phyloP scores from a whole-genome alignment of 495 filamentous ascomycete species.

The Talaromyces trachyspermus region DNA sequence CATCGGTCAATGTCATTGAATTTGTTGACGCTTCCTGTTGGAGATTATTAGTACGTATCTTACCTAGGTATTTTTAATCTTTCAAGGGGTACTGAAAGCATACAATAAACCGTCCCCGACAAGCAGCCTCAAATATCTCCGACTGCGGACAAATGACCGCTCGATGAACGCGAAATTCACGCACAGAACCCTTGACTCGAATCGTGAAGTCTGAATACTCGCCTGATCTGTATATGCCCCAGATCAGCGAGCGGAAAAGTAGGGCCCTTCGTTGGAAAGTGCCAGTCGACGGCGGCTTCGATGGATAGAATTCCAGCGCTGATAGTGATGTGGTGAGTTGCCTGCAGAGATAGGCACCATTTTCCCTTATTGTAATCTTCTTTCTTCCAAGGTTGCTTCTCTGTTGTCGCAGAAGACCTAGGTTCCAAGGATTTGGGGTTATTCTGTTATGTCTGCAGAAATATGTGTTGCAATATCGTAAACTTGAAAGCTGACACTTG shows the following conservation, averaged over 20 bases:
- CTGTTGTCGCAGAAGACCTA: no score
- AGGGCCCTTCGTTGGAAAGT: background rate
- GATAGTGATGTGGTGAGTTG: no score
- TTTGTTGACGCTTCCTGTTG: slow-evolving; percentile 3
- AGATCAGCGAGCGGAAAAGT: slow-evolving; percentile 6
- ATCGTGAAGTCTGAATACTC: slow-evolving; percentile 29
- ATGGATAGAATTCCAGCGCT: no score
- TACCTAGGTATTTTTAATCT: background rate
- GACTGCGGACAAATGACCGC: slow-evolving; percentile 11
- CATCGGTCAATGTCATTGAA: slow-evolving; percentile 7
- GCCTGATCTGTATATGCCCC: slow-evolving; percentile 5
- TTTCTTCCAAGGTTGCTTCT: no score
- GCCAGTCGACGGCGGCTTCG: background rate
- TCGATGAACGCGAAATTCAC: slow-evolving; percentile 26
- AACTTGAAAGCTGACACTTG: no score
- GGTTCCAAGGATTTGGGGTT: no score
- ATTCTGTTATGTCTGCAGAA: no score
- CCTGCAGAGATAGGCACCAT: no score
- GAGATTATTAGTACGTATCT: no score
- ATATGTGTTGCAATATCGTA: no score
- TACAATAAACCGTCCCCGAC: slow-evolving; percentile 6
- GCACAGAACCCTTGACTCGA: slow-evolving; percentile 10
- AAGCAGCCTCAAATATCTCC: slow-evolving; percentile 8
- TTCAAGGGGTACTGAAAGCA: background rate
- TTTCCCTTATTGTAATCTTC: no score